phyloP scores from a whole-genome alignment of 2,329 filamentous ascomycete genomes.

The Alternaria novae-zelandiae region DNA sequence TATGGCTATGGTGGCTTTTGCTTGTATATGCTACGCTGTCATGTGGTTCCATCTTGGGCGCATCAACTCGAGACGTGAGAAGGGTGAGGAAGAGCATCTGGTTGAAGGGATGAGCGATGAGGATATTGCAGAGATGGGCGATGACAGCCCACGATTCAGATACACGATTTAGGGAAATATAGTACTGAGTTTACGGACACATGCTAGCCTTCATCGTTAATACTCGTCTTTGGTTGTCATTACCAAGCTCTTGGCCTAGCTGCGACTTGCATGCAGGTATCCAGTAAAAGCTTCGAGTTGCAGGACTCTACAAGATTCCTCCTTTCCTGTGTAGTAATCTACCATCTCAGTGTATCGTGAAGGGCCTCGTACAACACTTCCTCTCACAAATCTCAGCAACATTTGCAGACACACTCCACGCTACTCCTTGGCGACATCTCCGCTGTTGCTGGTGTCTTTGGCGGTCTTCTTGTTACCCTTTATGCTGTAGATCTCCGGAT shows the following conservation, averaged over 20 bases:
- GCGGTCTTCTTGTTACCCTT: background rate
- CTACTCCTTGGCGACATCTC: background rate
- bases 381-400: background rate
- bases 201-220: background rate
- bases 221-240: too few species aligned
- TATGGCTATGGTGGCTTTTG: conserved; percentile 57
- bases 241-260: too few species aligned
- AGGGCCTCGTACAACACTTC: background rate
- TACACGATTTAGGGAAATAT: conserved; percentile 39
- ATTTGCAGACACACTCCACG: background rate
- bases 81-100: conserved; percentile 50
- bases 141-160: conserved; percentile 54
- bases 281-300: background rate
- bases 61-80: conserved; percentile 48
- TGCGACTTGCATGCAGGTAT: too few species aligned
- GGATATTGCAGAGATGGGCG: conserved; percentile 54
- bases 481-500: background rate
- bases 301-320: background rate
- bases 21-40: conserved; percentile 44
- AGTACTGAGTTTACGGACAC: background rate
- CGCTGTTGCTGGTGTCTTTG: background rate
- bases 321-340: background rate
- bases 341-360: background rate
- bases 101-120: conserved; percentile 51
- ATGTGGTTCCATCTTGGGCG: conserved; percentile 49